Conservation (phyloP, 306 rosid genomes). For the Begonia masoniana region DNA sequence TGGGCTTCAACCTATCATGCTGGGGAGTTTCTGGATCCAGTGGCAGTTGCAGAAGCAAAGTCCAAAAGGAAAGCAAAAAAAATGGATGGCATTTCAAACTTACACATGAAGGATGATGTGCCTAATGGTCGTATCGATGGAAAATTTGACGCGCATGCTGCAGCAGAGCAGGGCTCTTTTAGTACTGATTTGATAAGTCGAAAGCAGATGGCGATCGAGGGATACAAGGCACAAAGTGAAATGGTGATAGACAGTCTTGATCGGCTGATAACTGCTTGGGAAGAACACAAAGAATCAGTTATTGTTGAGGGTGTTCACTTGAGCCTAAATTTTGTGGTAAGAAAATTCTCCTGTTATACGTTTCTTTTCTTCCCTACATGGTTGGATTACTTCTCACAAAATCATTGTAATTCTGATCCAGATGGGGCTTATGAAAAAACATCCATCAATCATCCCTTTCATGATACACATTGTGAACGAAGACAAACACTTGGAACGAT, state of each 20-base stretch:
- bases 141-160: constrained; percentile 18
- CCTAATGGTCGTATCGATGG: constrained; percentile 24
- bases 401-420: constrained; percentile 10
- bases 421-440: constrained; percentile 99
- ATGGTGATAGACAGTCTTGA: constrained; percentile 99
- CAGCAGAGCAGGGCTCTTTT: constrained; percentile 23
- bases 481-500: constrained; percentile 93
- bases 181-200: constrained; percentile 45
- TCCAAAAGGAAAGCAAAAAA: constrained; percentile 63
- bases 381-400: constrained; percentile 2
- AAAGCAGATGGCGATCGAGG: constrained; percentile 94
- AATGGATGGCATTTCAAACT: constrained; percentile 41
- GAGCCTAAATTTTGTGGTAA: constrained; percentile 92
- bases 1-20: constrained; percentile 99
- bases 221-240: constrained; percentile 97
- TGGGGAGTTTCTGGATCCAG: constrained; percentile 91
- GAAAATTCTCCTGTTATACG: constrained; percentile 4
- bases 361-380: neutral
- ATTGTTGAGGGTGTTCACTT: constrained; percentile 97
- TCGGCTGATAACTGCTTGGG: constrained; percentile 93
- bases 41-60: constrained; percentile 83
- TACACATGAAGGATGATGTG: constrained; percentile 34
- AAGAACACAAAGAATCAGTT: constrained; percentile 86
- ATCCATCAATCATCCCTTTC: constrained; percentile 89
- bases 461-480: constrained; percentile 90